Percentiles rank a stretch among this genome's conserved stretches.
Evolutionary conservation across 129 eudicot species (phyloP).

Genomic region (Ambrosia artemisiifolia): DNA sequence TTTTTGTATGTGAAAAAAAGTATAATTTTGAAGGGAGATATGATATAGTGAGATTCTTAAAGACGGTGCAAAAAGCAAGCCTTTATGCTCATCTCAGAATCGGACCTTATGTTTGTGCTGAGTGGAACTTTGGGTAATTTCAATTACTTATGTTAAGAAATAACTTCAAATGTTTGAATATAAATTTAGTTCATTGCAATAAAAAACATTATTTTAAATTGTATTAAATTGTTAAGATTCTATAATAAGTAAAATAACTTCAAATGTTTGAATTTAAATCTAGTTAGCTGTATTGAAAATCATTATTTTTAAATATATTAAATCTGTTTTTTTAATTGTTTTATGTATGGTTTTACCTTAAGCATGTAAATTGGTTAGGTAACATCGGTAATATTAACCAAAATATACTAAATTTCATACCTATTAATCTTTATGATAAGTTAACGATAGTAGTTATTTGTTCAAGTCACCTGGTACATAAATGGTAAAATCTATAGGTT

Average conservation of each 20-base stretch:
- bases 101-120: slow-evolving; percentile 95
- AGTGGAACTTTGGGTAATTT: slow-evolving; percentile 89
- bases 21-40: slow-evolving; percentile 83
- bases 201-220: too few relatives aligned
- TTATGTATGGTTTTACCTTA: background rate
- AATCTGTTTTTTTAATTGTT: too few relatives aligned
- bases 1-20: slow-evolving; percentile 32
- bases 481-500: background rate
- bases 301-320: background rate
- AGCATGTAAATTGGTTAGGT: background rate
- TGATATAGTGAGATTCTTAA: slow-evolving; percentile 74
- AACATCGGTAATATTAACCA: background rate
- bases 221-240: too few relatives aligned
- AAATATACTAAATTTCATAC: too few relatives aligned
- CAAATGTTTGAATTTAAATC: background rate
- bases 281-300: background rate
- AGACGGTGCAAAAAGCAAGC: slow-evolving; percentile 83
- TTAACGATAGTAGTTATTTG: too few relatives aligned
- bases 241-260: background rate
- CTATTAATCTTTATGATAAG: too few relatives aligned
- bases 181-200: background rate
- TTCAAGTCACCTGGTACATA: background rate
- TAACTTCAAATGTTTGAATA: background rate
- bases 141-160: background rate
- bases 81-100: slow-evolving; percentile 81